Percentiles rank a stretch among this genome's conserved stretches.
phyloP scores from a whole-genome alignment of 768 basidiomycete genomes.

The Termitomyces sp. region DNA sequence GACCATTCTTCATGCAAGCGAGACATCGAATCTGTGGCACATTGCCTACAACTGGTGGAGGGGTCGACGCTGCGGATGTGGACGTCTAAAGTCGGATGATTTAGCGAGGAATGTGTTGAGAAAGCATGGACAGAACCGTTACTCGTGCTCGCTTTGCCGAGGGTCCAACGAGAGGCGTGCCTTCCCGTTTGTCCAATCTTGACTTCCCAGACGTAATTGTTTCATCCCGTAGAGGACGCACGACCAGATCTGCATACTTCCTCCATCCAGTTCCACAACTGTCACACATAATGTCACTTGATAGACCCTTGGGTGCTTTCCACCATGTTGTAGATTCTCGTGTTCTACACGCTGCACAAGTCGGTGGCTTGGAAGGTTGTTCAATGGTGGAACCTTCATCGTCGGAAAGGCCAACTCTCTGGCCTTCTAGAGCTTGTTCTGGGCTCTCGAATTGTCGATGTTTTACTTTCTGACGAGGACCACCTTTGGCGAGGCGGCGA shows the following conservation, averaged over 20 bases:
- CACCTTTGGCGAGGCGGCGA: constrained; percentile 36
- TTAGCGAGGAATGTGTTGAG: background rate
- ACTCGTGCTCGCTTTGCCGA: constrained; percentile 41
- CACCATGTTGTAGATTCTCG: constrained; percentile 81
- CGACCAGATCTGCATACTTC: constrained; percentile 88
- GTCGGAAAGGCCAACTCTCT: constrained; percentile 50
- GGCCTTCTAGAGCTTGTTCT: constrained; percentile 36
- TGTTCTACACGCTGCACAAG: constrained; percentile 82
- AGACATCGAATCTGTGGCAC: constrained; percentile 66
- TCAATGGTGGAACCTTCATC: constrained; percentile 75
- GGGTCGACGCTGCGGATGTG: constrained; percentile 49
- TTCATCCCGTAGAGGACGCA: constrained; percentile 67
- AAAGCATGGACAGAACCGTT: constrained; percentile 10
- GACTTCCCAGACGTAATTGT: constrained; percentile 46
- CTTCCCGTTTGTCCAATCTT: constrained; percentile 58
- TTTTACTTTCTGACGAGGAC: constrained; percentile 28
- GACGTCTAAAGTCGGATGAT: constrained; percentile 31
- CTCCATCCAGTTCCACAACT: constrained; percentile 84
- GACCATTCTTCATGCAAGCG: constrained; percentile 70
- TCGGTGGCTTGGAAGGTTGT: constrained; percentile 46
- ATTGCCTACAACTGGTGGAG: constrained; percentile 50
- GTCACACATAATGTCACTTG: constrained; percentile 76
- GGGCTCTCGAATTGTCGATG: constrained; percentile 29
- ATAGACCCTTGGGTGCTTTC: constrained; percentile 87
- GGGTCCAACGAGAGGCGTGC: constrained; percentile 42